Evolutionary conservation across 805 yeast species (phyloP).

Genomic region (Candida multigemmis): DNA sequence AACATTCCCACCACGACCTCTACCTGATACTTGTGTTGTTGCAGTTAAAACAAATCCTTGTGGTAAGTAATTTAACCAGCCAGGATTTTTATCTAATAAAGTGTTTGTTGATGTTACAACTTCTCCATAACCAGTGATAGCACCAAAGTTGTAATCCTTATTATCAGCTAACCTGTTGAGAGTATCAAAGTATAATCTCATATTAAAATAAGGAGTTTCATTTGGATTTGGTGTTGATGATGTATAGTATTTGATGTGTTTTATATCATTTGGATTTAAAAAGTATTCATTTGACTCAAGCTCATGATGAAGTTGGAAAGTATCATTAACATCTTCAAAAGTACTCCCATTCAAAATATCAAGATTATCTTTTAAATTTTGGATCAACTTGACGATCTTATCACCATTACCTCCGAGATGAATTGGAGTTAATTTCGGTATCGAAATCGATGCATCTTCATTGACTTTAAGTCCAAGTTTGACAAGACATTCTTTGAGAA

Average conservation of each 20-base stretch:
- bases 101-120: constrained; percentile 84
- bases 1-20: constrained; percentile 90
- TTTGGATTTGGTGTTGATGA: constrained; percentile 36
- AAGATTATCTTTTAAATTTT: constrained; percentile 24
- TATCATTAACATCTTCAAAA: constrained; percentile 48
- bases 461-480: constrained; percentile 68
- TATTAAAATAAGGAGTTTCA: constrained; percentile 68
- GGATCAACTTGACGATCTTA: constrained; percentile 22
- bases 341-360: constrained; percentile 18
- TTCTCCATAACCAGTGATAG: constrained; percentile 67
- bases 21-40: constrained; percentile 78
- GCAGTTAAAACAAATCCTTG: constrained; percentile 66
- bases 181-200: constrained; percentile 41
- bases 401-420: constrained; percentile 31
- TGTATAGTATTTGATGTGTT: too few species aligned
- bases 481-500: constrained; percentile 47
- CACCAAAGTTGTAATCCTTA: constrained; percentile 41
- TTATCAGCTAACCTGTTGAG: constrained; percentile 19
- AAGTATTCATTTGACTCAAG: constrained; percentile 12
- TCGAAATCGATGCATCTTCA: constrained; percentile 29
- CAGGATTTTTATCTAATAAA: constrained; percentile 64
- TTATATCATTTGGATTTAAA: too few species aligned
- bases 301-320: constrained; percentile 40
- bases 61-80: constrained; percentile 51
- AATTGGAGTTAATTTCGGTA: constrained; percentile 66